Conservation (phyloP, 2,329 filamentous ascomycete species). For the Scedosporium apiospermum region DNA sequence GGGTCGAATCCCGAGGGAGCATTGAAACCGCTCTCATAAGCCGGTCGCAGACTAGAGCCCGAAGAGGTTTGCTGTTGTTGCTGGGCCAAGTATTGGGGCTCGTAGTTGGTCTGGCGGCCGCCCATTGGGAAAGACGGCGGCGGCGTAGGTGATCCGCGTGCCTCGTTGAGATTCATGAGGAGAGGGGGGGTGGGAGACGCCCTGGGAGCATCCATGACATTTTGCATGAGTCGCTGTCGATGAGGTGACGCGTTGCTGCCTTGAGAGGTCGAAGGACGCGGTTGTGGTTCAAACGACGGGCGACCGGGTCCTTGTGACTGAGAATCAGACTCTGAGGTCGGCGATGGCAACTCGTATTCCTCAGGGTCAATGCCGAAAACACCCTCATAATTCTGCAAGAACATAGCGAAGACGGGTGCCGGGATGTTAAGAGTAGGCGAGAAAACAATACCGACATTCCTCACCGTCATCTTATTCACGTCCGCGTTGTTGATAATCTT, state of each 20-base stretch:
- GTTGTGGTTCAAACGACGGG: conserved; percentile 20
- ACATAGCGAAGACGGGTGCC: conserved; percentile 85
- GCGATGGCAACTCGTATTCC: conserved; percentile 47
- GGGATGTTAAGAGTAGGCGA: conserved; percentile 95
- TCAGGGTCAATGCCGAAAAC: conserved; percentile 72
- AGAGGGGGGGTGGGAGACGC: conserved; percentile 43
- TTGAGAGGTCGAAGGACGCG: conserved; percentile 40
- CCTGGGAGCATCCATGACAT: conserved; percentile 21
- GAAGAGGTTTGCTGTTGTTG: conserved; percentile 22
- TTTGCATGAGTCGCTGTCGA: conserved; percentile 36
- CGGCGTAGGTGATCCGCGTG: conserved; percentile 34
- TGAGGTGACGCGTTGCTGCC: conserved; percentile 42
- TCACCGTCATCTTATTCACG: conserved; percentile 95
- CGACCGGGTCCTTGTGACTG: conserved; percentile 20
- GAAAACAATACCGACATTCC: conserved; percentile 97
- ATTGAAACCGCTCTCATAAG: conserved; percentile 32
- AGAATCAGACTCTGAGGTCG: conserved; percentile 27
- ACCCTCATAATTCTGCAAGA: conserved; percentile 78
- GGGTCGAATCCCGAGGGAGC: conserved; percentile 12
- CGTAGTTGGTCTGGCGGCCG: conserved; percentile 25
- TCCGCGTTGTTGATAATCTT: conserved; percentile 85
- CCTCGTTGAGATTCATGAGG: conserved; percentile 19
- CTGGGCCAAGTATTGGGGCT: conserved; percentile 31
- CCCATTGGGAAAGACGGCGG: conserved; percentile 10
- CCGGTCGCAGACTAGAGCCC: conserved; percentile 22